Evolutionary conservation across 768 basidiomycete genomes (phyloP).

Genomic region (Leccinum sublutescens): DNA sequence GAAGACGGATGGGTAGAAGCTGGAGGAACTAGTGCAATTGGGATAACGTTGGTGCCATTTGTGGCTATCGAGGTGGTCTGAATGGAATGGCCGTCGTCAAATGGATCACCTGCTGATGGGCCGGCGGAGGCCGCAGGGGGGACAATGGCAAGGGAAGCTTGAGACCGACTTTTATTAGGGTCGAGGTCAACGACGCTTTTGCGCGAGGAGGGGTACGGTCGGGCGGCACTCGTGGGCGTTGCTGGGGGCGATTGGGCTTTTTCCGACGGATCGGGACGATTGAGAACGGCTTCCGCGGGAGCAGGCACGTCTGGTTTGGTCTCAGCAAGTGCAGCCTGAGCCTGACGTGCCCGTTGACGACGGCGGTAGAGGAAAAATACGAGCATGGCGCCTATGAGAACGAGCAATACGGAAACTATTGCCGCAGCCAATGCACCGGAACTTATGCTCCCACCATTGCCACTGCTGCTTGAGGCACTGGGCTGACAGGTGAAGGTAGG

Average conservation of each 20-base stretch:
- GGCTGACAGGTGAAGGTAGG: conserved; percentile 51
- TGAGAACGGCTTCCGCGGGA: conserved; percentile 73
- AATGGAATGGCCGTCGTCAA: conserved; percentile 75
- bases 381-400: conserved; percentile 51
- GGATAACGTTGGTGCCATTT: conserved; percentile 82
- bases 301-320: conserved; percentile 64
- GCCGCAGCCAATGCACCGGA: conserved; percentile 75
- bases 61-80: conserved; percentile 72
- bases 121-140: conserved; percentile 19
- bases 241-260: conserved; percentile 38
- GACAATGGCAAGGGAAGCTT: conserved; percentile 24
- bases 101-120: conserved; percentile 55
- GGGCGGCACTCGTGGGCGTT: conserved; percentile 35
- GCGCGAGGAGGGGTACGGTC: conserved; percentile 47
- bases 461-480: conserved; percentile 22
- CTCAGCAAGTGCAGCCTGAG: conserved; percentile 34
- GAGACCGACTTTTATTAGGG: conserved; percentile 38
- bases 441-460: conserved; percentile 46
- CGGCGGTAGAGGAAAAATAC: conserved; percentile 68
- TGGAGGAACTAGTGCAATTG: conserved; percentile 75
- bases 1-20: conserved; percentile 40
- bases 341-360: conserved; percentile 43
- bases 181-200: conserved; percentile 59
- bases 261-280: conserved; percentile 78
- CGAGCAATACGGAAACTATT: conserved; percentile 60